These are phyloP conservation scores for Scheffersomyces stambukii DNA, from an alignment of 1,139 yeast genomes.

Conservation along the genomic window DNA sequence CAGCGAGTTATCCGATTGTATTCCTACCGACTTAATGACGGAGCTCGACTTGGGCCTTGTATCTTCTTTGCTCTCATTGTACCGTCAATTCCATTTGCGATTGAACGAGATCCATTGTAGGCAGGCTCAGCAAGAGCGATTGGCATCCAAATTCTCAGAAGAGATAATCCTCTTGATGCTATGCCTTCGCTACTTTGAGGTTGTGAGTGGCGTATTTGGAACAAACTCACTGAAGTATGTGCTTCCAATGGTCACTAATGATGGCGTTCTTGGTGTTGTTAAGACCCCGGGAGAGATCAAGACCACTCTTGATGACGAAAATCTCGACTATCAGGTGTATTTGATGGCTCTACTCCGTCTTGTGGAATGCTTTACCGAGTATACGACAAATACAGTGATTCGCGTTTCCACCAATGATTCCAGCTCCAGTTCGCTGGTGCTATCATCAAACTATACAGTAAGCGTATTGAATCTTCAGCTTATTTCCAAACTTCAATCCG, in stretches of 20 bases:
- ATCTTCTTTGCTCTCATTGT: no score
- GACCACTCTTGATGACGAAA: constrained; percentile 9
- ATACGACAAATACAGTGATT: constrained; percentile 25
- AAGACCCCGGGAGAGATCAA: constrained; percentile 18
- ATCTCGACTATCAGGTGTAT: constrained; percentile 20
- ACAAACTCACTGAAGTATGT: no score
- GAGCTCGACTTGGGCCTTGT: no score
- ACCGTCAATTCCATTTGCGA: no score
- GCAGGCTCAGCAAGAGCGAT: constrained; percentile 17
- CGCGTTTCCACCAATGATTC: constrained; percentile 14
- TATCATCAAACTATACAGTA: constrained; percentile 17
- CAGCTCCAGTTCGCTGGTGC: constrained; percentile 5
- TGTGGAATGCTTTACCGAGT: constrained; percentile 24
- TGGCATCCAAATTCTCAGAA: constrained; percentile 17
- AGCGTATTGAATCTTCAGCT: constrained; percentile 21
- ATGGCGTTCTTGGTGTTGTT: constrained; percentile 14
- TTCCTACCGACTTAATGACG: constrained; percentile 7
- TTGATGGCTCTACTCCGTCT: constrained; percentile 20
- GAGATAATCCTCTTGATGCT: constrained; percentile 19
- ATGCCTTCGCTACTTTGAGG: constrained; percentile 16
- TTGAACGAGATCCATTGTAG: constrained; percentile 14
- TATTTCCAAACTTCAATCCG: constrained; percentile 22
- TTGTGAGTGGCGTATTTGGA: constrained; percentile 11
- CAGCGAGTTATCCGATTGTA: constrained; percentile 7
- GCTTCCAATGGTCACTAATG: constrained; percentile 9